phyloP scores from a whole-genome alignment of 768 basidiomycete species.

The Leccinum barrowsii region DNA sequence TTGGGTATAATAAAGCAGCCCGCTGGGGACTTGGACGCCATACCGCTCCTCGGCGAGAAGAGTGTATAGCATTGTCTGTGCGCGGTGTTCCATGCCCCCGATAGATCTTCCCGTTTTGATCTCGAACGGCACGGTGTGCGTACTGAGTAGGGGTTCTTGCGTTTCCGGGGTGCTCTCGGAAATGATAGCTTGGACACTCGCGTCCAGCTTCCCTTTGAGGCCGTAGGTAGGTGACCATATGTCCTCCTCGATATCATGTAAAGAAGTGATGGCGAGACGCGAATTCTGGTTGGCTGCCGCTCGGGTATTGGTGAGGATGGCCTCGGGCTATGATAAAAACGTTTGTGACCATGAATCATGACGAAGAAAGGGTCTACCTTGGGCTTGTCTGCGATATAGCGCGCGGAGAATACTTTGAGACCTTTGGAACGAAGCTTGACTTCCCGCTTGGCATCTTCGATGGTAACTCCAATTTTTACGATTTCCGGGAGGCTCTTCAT shows the following conservation, averaged over 20 bases:
- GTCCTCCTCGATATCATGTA: slow-evolving; percentile 93
- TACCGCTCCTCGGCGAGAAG: slow-evolving; percentile 90
- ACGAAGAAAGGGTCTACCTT: slow-evolving; percentile 43
- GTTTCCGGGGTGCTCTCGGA: slow-evolving; percentile 39
- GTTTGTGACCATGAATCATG: background rate
- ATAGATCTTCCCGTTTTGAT: slow-evolving; percentile 89
- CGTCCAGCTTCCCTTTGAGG: slow-evolving; percentile 94
- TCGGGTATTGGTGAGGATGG: slow-evolving; percentile 65
- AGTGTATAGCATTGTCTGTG: slow-evolving; percentile 97
- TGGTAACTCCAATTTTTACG: slow-evolving; percentile 51
- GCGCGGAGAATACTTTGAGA: slow-evolving; percentile 57
- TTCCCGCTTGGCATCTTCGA: slow-evolving; percentile 66
- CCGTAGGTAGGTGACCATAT: slow-evolving; percentile 97
- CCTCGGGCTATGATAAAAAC: slow-evolving; percentile 46
- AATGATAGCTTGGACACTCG: slow-evolving; percentile 71
- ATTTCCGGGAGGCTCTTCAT: slow-evolving; percentile 55
- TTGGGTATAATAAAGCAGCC: slow-evolving; percentile 93
- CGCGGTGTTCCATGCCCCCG: slow-evolving; percentile 87
- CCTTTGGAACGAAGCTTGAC: slow-evolving; percentile 61
- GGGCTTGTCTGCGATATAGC: slow-evolving; percentile 61
- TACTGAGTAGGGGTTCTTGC: slow-evolving; percentile 18
- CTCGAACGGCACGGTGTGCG: slow-evolving; percentile 70
- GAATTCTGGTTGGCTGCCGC: slow-evolving; percentile 45
- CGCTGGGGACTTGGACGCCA: slow-evolving; percentile 71
- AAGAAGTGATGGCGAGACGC: slow-evolving; percentile 64